Base-by-base conservation (phyloP, 2,329 filamentous ascomycete species). In the Xylaria sp. region DNA sequence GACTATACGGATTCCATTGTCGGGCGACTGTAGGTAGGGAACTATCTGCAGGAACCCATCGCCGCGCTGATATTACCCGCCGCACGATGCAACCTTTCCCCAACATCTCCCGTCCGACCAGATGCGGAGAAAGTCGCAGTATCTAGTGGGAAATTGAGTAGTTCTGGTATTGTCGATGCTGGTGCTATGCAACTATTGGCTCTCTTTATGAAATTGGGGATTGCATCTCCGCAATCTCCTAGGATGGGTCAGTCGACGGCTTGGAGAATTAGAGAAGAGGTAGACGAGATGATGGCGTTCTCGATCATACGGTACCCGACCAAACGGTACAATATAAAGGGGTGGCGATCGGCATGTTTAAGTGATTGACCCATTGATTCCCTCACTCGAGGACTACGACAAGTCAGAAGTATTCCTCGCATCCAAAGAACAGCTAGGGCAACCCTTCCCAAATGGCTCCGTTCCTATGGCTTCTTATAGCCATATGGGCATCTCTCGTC, bases 61-160 rank as follows among this genome's bases (percentile, higher is more conserved):
- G 25, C 15, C 12, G 31, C 47, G 42, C 7, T 35, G 11, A 61
- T 42, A 57, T 58, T 62, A 61, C 23, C 63, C 55, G 50, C 37
- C 43, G 49, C 42, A 37, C 49, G 40, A 28, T 40, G 28, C 31
- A 40, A 59, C 47, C 2, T n/a, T 60, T 42, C 63, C 53, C 60
- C 63, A 63, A 60, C 28, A 31, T 31, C 35, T 15, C 38, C 19
- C 21, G 12, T 45, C 21, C 31, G n/a, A 50, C 11, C 25, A 28
- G 15, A 25, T 65, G 63, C 59, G 63, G 63, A 60, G 63, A 65
- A 63, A 11, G 59, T 35, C 49, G 51, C 45, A 56, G 53, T 49
- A 23, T 35, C n/a, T 19, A 43, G 17, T 25, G 37, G 28, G 19
- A 23, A 37, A 33, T 23, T 7, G 11, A 52, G 51, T 23, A 35